Evolutionary conservation across 208 protist species (phyloP).

Genomic region (Porcisia hertigi): DNA sequence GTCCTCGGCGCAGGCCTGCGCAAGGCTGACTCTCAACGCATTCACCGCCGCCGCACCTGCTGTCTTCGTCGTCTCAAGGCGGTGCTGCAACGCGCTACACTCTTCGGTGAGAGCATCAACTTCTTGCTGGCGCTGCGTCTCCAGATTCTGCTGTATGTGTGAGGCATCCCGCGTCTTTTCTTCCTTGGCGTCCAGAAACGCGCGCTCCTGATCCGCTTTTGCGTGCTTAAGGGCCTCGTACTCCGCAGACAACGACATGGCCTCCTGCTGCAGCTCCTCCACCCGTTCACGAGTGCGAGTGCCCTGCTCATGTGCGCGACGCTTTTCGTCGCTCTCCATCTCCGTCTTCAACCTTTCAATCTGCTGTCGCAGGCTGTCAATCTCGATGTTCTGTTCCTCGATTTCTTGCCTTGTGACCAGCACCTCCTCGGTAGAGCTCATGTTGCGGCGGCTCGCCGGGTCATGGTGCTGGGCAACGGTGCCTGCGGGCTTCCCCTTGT

Average conservation of each 20-base stretch:
- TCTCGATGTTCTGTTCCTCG: constrained; percentile 87
- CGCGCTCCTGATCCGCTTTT: constrained; percentile 91
- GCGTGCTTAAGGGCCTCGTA: constrained; percentile 80
- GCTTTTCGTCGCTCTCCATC: constrained; percentile 94
- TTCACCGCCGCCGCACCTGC: constrained; percentile 38
- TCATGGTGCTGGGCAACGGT: constrained; percentile 25
- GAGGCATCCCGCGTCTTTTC: constrained; percentile 79
- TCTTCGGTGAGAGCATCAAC: constrained; percentile 86
- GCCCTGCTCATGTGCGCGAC: constrained; percentile 91
- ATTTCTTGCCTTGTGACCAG: constrained; percentile 94
- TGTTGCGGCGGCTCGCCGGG: constrained; percentile 19
- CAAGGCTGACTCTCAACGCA: constrained; percentile 38
- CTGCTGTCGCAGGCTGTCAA: constrained; percentile 84
- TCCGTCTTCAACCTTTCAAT: constrained; percentile 92
- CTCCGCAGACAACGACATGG: constrained; percentile 67
- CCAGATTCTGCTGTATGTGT: constrained; percentile 67
- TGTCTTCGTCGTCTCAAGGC: constrained; percentile 64
- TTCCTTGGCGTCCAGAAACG: constrained; percentile 88
- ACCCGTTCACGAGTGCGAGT: constrained; percentile 91
- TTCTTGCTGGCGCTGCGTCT: constrained; percentile 85
- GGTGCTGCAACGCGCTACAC: constrained; percentile 63
- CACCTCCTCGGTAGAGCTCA: constrained; percentile 80
- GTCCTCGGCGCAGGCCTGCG: constrained; percentile 49
- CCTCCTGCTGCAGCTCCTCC: constrained; percentile 88
- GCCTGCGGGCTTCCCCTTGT: constrained; percentile 29